Conservation (phyloP, 768 basidiomycete genomes). For the Serendipita sp. region DNA sequence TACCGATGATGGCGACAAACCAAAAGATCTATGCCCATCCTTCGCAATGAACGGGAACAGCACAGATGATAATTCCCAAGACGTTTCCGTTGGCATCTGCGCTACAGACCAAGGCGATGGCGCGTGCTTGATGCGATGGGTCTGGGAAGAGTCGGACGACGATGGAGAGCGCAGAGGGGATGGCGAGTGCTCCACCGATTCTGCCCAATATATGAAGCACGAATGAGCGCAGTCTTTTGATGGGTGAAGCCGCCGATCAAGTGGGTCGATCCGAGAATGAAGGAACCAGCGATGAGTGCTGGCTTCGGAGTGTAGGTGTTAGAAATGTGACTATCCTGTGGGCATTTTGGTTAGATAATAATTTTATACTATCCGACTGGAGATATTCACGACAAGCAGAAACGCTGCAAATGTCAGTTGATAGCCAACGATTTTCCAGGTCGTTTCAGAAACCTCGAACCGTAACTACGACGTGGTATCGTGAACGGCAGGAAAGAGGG, state of each 20-base stretch:
- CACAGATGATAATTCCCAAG: constrained; percentile 29
- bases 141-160: too few species aligned
- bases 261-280: constrained; percentile 17
- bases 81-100: constrained; percentile 32
- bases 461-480: constrained; percentile 6
- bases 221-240: constrained; percentile 19
- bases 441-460: constrained; percentile 16
- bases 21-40: constrained; percentile 41
- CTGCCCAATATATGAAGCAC: constrained; percentile 20
- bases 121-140: constrained; percentile 32
- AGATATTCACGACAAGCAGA: constrained; percentile 19
- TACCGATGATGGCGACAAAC: constrained; percentile 26
- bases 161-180: constrained; percentile 35
- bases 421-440: constrained; percentile 30
- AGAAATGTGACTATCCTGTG: constrained; percentile 24
- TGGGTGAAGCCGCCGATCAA: constrained; percentile 20
- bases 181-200: constrained; percentile 31
- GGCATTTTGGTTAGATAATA: too few species aligned
- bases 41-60: constrained; percentile 23
- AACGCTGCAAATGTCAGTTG: constrained; percentile 29
- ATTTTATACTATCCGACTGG: too few species aligned
- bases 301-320: constrained; percentile 28
- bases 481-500: constrained; percentile 26
- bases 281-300: constrained; percentile 23
- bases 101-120: constrained; percentile 31